A percentile compares a stretch with the other conserved stretches of the same genome.
phyloP scores from a whole-genome alignment of 768 basidiomycete genomes.

The Russula earlei region DNA sequence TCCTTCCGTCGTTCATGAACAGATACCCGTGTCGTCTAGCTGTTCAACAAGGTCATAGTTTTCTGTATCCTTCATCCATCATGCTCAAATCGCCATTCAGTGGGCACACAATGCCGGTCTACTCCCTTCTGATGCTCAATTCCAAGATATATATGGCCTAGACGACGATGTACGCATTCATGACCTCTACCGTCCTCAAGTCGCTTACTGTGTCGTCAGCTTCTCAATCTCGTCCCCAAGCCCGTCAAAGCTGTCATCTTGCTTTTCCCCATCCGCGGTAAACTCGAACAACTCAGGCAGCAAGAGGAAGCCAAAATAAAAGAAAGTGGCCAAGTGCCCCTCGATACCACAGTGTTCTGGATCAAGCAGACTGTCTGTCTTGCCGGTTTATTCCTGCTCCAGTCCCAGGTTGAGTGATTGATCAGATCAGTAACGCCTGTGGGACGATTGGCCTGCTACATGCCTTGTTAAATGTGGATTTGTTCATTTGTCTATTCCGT shows the following conservation, averaged over 20 bases:
- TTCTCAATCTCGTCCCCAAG: constrained; percentile 57
- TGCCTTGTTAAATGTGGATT: constrained; percentile 63
- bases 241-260: constrained; percentile 81
- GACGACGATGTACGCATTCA: constrained; percentile 10
- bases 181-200: neutral
- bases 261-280: constrained; percentile 65
- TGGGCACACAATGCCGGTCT: constrained; percentile 2
- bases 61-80: constrained; percentile 6
- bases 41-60: constrained; percentile 6
- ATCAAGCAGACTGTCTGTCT: constrained; percentile 79
- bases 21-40: neutral
- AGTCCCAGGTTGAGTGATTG: neutral
- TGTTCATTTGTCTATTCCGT: neutral
- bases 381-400: neutral
- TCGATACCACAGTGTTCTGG: constrained; percentile 67
- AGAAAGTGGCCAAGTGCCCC: constrained; percentile 33
- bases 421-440: constrained; percentile 28
- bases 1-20: constrained; percentile 23
- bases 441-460: constrained; percentile 26
- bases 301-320: constrained; percentile 52
- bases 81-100: constrained; percentile 24
- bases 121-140: constrained; percentile 4
- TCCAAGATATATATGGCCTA: constrained; percentile 18
- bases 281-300: constrained; percentile 39
- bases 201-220: constrained; percentile 30